Percentiles rank a stretch among this genome's conserved stretches.
Conservation (phyloP, 495 filamentous ascomycete genomes). For the Viridothelium virens region DNA sequence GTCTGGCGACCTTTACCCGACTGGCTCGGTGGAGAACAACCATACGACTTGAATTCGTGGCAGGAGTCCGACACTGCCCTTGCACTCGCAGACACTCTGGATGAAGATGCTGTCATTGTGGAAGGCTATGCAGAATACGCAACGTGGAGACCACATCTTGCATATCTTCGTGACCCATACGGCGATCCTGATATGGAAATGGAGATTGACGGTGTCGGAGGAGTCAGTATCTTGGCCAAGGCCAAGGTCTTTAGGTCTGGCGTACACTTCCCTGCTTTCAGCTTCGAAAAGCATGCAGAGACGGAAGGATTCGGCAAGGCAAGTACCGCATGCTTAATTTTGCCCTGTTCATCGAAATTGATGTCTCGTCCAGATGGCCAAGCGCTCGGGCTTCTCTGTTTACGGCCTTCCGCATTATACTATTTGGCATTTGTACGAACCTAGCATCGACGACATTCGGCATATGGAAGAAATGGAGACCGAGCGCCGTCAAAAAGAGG, state of each 20-base stretch:
- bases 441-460: constrained; percentile 89
- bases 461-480: constrained; percentile 96
- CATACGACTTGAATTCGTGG: constrained; percentile 98
- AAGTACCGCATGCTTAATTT: constrained; percentile 21
- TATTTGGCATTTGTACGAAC: constrained; percentile 99
- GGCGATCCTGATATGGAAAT: constrained; percentile 99
- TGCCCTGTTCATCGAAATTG: constrained; percentile 13
- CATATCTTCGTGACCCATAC: constrained; percentile 93
- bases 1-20: constrained; percentile 98
- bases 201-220: constrained; percentile 97
- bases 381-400: constrained; percentile 91
- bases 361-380: constrained; percentile 67
- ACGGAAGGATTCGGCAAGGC: constrained; percentile 99
- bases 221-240: constrained; percentile 95
- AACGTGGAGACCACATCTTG: constrained; percentile 95
- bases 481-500: constrained; percentile 62
- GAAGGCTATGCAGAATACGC: constrained; percentile 99
- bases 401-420: constrained; percentile 96
- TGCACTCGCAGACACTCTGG: constrained; percentile 84
- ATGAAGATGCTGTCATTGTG: constrained; percentile 98
- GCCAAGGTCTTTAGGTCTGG: constrained; percentile 88
- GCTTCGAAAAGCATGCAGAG: constrained; percentile 97
- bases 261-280: constrained; percentile 97
- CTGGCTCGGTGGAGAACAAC: constrained; percentile 98
- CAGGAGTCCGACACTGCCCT: constrained; percentile 97